These are phyloP conservation scores for Penium margaritaceum DNA, from an alignment of 139 green algal species.

Conservation along the genomic window DNA sequence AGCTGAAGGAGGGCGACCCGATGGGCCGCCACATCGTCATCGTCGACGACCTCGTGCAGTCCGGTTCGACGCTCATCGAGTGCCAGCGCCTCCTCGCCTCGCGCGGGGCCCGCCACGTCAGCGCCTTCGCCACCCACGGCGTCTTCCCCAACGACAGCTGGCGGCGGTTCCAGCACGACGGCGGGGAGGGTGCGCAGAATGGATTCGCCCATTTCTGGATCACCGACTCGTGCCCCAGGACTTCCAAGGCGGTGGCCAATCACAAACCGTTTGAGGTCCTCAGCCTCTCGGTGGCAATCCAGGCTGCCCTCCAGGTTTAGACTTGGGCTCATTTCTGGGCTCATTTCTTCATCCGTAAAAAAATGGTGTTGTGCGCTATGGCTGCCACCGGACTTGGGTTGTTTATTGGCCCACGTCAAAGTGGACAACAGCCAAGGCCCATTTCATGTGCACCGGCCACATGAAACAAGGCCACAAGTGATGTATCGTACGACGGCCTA, in stretches of 20 bases:
- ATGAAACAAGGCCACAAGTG: no score
- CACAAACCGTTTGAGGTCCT: slow-evolving; percentile 82
- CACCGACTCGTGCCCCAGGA: slow-evolving; percentile 82
- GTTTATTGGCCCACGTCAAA: no score
- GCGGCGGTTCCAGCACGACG: slow-evolving; percentile 75
- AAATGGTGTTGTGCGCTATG: no score
- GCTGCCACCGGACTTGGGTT: no score
- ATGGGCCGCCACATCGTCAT: slow-evolving; percentile 87
- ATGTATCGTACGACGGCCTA: no score
- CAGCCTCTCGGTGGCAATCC: slow-evolving; percentile 75
- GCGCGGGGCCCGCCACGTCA: slow-evolving; percentile 68
- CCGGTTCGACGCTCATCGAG: slow-evolving; percentile 87
- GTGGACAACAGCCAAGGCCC: no score
- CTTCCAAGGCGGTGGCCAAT: slow-evolving; percentile 59
- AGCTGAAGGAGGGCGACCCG: slow-evolving; percentile 82
- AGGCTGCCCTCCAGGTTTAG: slow-evolving; percentile 82
- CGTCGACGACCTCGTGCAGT: slow-evolving; percentile 95
- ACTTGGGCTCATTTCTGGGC: no score
- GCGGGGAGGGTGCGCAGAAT: neutral
- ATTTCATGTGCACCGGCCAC: no score
- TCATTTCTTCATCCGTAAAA: no score
- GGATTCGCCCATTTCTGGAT: slow-evolving; percentile 92
- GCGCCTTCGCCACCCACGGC: slow-evolving; percentile 90
- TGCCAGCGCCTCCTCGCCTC: slow-evolving; percentile 78
- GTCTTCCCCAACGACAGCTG: slow-evolving; percentile 88